Conservation (phyloP, 306 rosid species). For the Inga oerstediana region DNA sequence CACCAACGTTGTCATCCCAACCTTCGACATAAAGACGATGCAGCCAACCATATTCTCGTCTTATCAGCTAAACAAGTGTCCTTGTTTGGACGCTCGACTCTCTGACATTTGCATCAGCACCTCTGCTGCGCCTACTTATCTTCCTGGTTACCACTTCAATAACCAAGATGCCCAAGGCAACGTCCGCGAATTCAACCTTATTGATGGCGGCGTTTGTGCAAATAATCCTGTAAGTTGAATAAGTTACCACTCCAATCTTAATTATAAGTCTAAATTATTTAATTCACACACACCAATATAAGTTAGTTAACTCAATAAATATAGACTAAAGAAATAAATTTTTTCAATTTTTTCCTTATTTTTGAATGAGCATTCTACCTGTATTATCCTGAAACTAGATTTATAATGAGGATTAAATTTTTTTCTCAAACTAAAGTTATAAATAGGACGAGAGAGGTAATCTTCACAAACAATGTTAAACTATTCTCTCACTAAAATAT, state of each 20-base stretch:
- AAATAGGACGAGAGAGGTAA: too few relatives aligned
- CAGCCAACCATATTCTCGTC: conserved; percentile 67
- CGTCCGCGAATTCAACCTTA: conserved; percentile 44
- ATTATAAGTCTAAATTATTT: too few relatives aligned
- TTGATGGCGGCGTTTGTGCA: conserved; percentile 54
- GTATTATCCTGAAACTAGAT: too few relatives aligned
- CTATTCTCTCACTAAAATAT: not conserved
- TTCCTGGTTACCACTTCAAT: conserved; percentile 45
- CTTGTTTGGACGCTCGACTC: conserved; percentile 39
- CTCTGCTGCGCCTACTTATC: conserved; percentile 50
- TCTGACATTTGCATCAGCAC: conserved; percentile 51
- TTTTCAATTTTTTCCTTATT: too few relatives aligned
- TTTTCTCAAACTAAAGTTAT: too few relatives aligned
- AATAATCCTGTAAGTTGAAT: conserved; percentile 43
- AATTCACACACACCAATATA: too few relatives aligned
- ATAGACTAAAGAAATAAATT: too few relatives aligned
- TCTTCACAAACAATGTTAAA: not conserved
- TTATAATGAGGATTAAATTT: too few relatives aligned
- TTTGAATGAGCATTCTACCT: too few relatives aligned
- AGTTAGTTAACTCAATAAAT: too few relatives aligned
- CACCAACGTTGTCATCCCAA: conserved; percentile 68
- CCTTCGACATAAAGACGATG: conserved; percentile 63
- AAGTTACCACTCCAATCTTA: not conserved
- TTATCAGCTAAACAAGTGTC: conserved; percentile 37
- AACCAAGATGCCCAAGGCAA: conserved; percentile 33